Conservation (phyloP, 2,329 filamentous ascomycete genomes). For the Salinomyces thailandicus region DNA sequence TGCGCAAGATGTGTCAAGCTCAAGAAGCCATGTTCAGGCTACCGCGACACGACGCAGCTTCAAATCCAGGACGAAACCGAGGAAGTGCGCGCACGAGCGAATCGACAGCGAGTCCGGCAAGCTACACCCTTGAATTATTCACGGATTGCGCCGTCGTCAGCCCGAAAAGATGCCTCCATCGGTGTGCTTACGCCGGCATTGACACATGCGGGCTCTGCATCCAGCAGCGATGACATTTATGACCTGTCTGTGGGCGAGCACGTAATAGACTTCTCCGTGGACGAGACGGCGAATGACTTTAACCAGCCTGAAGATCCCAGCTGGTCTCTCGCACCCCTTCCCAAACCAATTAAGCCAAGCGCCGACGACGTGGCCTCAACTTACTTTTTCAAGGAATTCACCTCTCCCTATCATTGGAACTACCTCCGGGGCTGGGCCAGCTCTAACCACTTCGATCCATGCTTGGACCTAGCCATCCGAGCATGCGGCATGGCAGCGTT, state of each 20-base stretch:
- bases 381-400: slow-evolving; percentile 24
- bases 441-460: slow-evolving; percentile 13
- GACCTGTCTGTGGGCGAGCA: slow-evolving; percentile 16
- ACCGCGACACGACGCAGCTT: slow-evolving; percentile 22
- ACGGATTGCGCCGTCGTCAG: slow-evolving; percentile 4
- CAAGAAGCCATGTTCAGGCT: slow-evolving; percentile 23
- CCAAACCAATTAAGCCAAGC: slow-evolving; percentile 4
- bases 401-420: slow-evolving; percentile 19
- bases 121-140: slow-evolving; percentile 2
- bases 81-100: slow-evolving; percentile 18
- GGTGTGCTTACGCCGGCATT: slow-evolving; percentile 10
- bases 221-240: slow-evolving; percentile 18
- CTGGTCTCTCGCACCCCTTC: not conserved
- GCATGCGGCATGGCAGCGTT: slow-evolving; percentile 24
- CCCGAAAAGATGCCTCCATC: slow-evolving; percentile 7
- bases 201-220: slow-evolving; percentile 14
- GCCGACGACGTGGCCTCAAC: slow-evolving; percentile 19
- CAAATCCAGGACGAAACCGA: slow-evolving; percentile 26
- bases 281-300: slow-evolving; percentile 1
- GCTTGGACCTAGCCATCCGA: slow-evolving; percentile 19
- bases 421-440: slow-evolving; percentile 14
- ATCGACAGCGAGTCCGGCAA: slow-evolving; percentile 14
- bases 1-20: slow-evolving; percentile 24
- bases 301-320: not conserved
- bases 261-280: not conserved